These are phyloP conservation scores for Digitaria exilis DNA, from an alignment of 202 grass and related monocot species.

Conservation along the genomic window DNA sequence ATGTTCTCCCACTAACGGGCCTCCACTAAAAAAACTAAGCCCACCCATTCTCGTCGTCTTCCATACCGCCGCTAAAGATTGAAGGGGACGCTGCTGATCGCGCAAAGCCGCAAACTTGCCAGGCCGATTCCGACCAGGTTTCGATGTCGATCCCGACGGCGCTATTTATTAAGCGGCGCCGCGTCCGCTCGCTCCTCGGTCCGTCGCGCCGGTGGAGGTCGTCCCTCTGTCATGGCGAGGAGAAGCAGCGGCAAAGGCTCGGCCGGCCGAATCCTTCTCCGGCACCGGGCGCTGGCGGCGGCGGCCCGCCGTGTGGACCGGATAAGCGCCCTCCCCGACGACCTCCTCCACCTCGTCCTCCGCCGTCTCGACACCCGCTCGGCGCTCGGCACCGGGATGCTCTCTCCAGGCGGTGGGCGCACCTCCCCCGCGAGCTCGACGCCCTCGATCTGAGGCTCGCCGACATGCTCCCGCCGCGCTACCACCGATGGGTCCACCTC, in stretches of 20 bases:
- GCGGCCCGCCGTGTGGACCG: background rate
- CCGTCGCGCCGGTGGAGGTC: background rate
- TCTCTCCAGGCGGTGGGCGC: slow-evolving; percentile 31
- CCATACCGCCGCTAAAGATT: too few relatives aligned
- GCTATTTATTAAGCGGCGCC: background rate
- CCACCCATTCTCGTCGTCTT: too few relatives aligned
- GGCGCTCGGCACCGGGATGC: background rate
- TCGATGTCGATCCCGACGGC: background rate
- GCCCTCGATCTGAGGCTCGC: background rate
- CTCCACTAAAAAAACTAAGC: too few relatives aligned
- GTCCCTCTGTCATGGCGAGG: background rate
- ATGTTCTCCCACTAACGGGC: too few relatives aligned
- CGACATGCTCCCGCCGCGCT: slow-evolving; percentile 31
- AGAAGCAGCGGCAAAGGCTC: background rate
- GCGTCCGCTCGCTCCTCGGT: too few relatives aligned
- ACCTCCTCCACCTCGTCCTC: slow-evolving; percentile 21
- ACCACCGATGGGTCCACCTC: slow-evolving; percentile 2
- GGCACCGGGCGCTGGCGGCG: background rate
- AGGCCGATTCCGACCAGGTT: background rate
- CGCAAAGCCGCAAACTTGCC: background rate
- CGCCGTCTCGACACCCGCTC: slow-evolving; percentile 29
- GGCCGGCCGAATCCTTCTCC: background rate
- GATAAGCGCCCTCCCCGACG: background rate
- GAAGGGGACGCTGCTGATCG: too few relatives aligned
- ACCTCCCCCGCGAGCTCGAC: slow-evolving; percentile 17